Conservation (phyloP, 768 basidiomycete genomes). For the Lactarius trivialis region DNA sequence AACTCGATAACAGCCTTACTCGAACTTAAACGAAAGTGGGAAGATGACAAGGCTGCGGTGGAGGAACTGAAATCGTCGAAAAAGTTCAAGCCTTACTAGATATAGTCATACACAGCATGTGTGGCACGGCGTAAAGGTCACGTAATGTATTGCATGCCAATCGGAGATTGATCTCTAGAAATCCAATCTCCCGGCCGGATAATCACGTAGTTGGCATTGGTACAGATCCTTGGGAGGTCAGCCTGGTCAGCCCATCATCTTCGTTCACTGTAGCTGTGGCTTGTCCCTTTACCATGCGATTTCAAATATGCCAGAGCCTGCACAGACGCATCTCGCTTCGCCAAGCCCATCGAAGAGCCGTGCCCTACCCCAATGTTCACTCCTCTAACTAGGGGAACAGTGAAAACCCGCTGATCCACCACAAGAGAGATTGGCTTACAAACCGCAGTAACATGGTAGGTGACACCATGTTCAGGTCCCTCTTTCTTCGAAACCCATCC, state of each 20-base stretch:
- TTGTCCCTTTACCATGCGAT: conserved; percentile 8
- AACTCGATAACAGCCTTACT: conserved; percentile 39
- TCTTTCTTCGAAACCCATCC: conserved; percentile 1
- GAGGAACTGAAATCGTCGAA: conserved; percentile 72
- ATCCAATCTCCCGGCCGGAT: not conserved
- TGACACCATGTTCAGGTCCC: conserved; percentile 1
- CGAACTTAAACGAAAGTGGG: conserved; percentile 70
- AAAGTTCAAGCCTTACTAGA: conserved; percentile 80
- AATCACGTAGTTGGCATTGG: not conserved
- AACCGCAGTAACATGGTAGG: conserved; percentile 9
- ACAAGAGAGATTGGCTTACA: conserved; percentile 5
- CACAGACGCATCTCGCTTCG: conserved; percentile 14
- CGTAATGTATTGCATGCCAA: not conserved
- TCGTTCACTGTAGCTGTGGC: not conserved
- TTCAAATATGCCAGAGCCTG: conserved; percentile 13
- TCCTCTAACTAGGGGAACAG: conserved; percentile 6
- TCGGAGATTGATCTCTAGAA: not conserved
- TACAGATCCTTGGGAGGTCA: not conserved
- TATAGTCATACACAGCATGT: not conserved
- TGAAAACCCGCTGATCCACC: not conserved
- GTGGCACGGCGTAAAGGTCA: not conserved
- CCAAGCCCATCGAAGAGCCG: conserved; percentile 8
- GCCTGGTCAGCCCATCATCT: not conserved
- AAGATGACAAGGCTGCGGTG: conserved; percentile 81
- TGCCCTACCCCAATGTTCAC: conserved; percentile 14